Base-by-base conservation (phyloP, 1,139 yeast genomes). In the Zygosaccharomyces pseudobailii region DNA sequence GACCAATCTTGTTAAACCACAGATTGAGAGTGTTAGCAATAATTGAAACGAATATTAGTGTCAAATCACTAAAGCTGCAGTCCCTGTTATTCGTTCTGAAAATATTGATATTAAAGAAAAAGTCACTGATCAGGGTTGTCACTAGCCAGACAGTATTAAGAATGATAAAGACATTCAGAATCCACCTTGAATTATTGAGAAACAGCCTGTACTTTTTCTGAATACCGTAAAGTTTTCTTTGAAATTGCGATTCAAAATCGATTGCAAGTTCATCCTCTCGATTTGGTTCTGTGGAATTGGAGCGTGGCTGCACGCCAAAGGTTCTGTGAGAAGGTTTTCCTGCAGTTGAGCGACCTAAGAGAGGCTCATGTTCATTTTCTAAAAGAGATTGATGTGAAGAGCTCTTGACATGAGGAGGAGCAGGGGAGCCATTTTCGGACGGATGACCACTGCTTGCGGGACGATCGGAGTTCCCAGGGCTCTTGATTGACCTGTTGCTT, bases 1-100 rank as follows among this genome's bases (percentile, higher is more conserved):
- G 38, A 2, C 65, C 66, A 32, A 63, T 45, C 24, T 55, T 56
- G 36, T 57, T 63, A 33, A 62, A 63, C 62, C 62, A 58, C 33
- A 62, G 40, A 32, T 59, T 61, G 28, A 62, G 50, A 36, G 54
- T 51, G 41, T 64, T 64, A 4, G 67, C 61, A 13, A 61, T 45
- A 13, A 63, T 53, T 1, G 68, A 55, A 3, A 63, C 50, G 31
- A 56, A 52, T 4, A 63, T 54, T 35, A 63, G 43, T 2, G 56
- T 48, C 28, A 63, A 33, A 36, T 61, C 63, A 38, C 55, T 53
- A 45, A 62, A 64, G 35, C 62, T 55, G 21, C 58, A 54, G 13
- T 54, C 39, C 33, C 66, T 53, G 36, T 60, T 59, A 28, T 52
- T 51, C 20, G 55, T 48, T n/a, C 48, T 49, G 36, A 57, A 45